Percentiles rank a stretch among this genome's conserved stretches.
Conservation (phyloP, 176 grass and related monocot genomes). For the Sorghum bicolor region DNA sequence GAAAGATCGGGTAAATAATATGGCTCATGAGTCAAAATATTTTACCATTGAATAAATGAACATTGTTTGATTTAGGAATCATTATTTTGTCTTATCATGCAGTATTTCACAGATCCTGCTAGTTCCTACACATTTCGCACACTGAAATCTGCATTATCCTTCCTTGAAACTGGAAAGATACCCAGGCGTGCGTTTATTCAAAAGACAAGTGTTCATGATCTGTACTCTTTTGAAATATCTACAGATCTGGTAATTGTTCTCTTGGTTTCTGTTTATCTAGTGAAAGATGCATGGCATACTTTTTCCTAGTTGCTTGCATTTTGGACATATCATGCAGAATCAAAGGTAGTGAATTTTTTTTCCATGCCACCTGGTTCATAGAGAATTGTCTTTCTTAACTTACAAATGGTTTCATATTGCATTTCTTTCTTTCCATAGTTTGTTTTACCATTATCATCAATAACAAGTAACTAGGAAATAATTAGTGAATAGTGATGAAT, state of each 20-base stretch:
- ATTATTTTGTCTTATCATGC: slow-evolving; percentile 4
- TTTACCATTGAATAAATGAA: background rate
- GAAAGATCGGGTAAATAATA: slow-evolving; percentile 45
- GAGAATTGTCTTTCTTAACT: background rate
- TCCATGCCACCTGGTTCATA: background rate
- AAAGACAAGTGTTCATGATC: slow-evolving; percentile 36
- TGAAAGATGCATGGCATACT: background rate
- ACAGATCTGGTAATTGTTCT: slow-evolving; percentile 33
- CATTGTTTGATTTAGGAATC: background rate
- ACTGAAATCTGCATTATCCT: slow-evolving; percentile 26
- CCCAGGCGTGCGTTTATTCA: slow-evolving; percentile 29
- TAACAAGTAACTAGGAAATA: background rate
- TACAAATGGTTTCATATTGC: background rate
- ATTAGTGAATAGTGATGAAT: background rate
- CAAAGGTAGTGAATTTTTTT: background rate
- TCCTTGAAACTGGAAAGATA: slow-evolving; percentile 32
- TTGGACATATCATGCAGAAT: background rate
- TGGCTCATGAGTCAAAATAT: background rate
- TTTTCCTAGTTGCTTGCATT: background rate
- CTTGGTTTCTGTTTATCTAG: background rate
- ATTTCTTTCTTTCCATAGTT: background rate
- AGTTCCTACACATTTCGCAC: slow-evolving; percentile 38
- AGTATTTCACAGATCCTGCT: slow-evolving; percentile 48
- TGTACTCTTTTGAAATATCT: slow-evolving; percentile 41
- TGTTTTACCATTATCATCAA: background rate